Evolutionary conservation across 352 stramenopile genomes (phyloP), one percentile per base, ranked within the genome.

Genomic region (Pythium periplocum): DNA sequence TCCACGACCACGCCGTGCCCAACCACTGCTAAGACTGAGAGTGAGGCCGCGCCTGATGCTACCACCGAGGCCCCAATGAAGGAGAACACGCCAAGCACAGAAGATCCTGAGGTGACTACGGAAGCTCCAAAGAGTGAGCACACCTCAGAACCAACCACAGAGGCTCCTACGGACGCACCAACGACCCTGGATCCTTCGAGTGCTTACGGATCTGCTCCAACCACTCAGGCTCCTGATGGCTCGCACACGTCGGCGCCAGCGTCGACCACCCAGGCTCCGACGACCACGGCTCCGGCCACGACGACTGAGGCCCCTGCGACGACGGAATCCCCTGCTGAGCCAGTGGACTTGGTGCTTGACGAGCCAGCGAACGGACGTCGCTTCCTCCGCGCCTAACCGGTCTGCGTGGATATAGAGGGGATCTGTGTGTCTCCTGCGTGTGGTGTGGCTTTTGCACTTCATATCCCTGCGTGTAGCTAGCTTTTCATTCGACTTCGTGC

Each of bases 311-410:
- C 38, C 7, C 38, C 43, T 4, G 17, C 46, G 33, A 42, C 46
- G n/a, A 53, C 47, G 6, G 4, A 7, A 1, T 1, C 36, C 17
- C n/a, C 34, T 4, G 37, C 7, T 40, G 30, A 11, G 17, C 17
- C 17, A 26, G 17, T 26, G 17, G 46, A 51, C 9, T 17, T 53
- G 0, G 48, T 38, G 36, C 26, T 55, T n/a, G 26, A 38, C 17
- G 17, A 26, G 17, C 46, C 46, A 9, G 12, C 46, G 30, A 6
- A 37, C 44, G 26, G 48, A 9, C 48, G 48, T 40, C 12, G 38
- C 33, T 40, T 55, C 39, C 39, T 55, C 48, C 39, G 47, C 48
- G 48, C 37, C 34, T 55, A 42, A 55, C 38, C 38, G 37, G 12
- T 26, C 17, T 26, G 17, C 17, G 17, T 26, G 17, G 17, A 26